Base-by-base conservation (phyloP, 352 stramenopile genomes). In the Phytophthora lateralis region DNA sequence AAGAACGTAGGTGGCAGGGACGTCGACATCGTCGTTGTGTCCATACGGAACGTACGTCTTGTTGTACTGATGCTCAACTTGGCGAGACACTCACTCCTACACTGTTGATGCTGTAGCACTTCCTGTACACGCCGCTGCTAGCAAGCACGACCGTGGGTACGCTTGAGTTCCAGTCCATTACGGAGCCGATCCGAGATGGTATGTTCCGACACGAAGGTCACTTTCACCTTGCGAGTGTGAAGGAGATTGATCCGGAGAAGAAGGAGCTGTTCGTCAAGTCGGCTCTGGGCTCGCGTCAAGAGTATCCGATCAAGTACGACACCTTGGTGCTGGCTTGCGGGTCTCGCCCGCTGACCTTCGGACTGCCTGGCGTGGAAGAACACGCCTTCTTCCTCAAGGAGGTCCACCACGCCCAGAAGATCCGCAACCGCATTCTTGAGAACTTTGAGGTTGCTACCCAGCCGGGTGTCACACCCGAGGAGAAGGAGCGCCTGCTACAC, bases 351-450 rank as follows among this genome's bases (percentile, higher is more conserved):
- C 97, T 98, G 69, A 99, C 96, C 7, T 99, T 99, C 70, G 89
- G 88, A 0, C 81, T 97, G 17, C 80, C 85, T 1, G 91, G 90
- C 8, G 91, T 98, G 17, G 76, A 96, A 41, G 82, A 98, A 27
- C 84, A 97, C 51, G 92, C 98, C 6, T 98, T 97, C 66, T 99
- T 99, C 73, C 74, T 99, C 3, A 99, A 99, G 73, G 91, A 99
- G 69, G 75, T 99, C 6, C 79, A 96, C 56, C 95, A 99, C 77
- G 96, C 97, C 6, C 80, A 96, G 32, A 84, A 67, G 49, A 92
- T 95, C 34, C 84, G 86, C 34, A 88, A 88, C 38, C 71, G 73
- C 42, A 92, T 95, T 48, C 67, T 93, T 8, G 79, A 88, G 56
- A 98, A 96, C 71, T 99, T 99, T 66, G 97, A 99, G 75, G 73